These are phyloP conservation scores for Mucor mucedo DNA, from an alignment of 371 early-diverging fungal genomes.

Conservation along the genomic window DNA sequence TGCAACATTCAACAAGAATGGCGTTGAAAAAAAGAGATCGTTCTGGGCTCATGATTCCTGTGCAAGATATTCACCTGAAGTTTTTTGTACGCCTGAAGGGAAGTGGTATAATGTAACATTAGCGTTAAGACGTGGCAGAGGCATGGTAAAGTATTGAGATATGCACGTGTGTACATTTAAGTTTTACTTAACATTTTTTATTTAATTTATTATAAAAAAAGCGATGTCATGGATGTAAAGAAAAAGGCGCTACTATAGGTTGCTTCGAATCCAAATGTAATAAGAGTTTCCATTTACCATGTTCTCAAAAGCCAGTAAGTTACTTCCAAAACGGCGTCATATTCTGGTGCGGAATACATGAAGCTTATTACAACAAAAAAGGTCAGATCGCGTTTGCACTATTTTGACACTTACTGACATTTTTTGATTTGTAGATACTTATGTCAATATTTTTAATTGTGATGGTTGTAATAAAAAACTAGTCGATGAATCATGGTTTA, in stretches of 20 bases:
- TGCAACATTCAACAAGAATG: slow-evolving; percentile 46
- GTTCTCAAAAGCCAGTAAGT: slow-evolving; percentile 74
- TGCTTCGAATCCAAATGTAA: slow-evolving; percentile 87
- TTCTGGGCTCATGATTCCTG: slow-evolving; percentile 92
- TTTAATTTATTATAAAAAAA: slow-evolving; percentile 13
- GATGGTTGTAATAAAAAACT: slow-evolving; percentile 68
- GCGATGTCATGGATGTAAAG: slow-evolving; percentile 78
- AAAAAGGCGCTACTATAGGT: slow-evolving; percentile 88
- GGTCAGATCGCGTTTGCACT: slow-evolving; percentile 33
- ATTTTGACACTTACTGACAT: neutral
- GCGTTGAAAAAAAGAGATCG: slow-evolving; percentile 56
- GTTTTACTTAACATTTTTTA: neutral
- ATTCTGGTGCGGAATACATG: slow-evolving; percentile 88
- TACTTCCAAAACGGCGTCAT: slow-evolving; percentile 81
- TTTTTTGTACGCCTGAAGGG: slow-evolving; percentile 68
- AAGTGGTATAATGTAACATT: slow-evolving; percentile 87
- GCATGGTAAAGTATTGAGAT: slow-evolving; percentile 55
- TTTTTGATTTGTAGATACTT: slow-evolving; percentile 51
- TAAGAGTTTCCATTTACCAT: slow-evolving; percentile 84
- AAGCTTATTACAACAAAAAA: slow-evolving; percentile 57
- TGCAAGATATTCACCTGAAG: slow-evolving; percentile 87
- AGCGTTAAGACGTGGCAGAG: slow-evolving; percentile 78
- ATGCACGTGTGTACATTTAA: neutral
- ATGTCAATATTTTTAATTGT: slow-evolving; percentile 73
- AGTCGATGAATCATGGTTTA: slow-evolving; percentile 69